Base-by-base conservation (phyloP, 192 early-diverging fungal genomes). In the Gaertneriomyces semiglobifer region DNA sequence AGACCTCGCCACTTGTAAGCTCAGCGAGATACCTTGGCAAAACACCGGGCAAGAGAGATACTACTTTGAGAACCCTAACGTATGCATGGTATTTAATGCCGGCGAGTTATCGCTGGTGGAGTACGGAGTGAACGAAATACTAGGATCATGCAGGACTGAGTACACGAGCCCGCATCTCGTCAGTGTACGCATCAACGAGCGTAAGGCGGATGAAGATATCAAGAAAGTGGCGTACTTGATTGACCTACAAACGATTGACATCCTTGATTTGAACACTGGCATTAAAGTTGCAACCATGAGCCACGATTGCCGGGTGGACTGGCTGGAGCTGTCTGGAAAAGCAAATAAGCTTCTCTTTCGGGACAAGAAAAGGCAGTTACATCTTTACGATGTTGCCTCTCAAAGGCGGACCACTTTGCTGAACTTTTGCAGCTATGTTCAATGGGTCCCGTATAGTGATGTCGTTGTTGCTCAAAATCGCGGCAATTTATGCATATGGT, bases 41-140 rank as follows among this genome's bases (percentile, higher is more conserved):
- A 77, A 79, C 1, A 74, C 70, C 51, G 80, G 78, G 0, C 66
- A 77, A 53, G 85, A 87, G 60, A 82, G 81, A 66, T 87, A 82
- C 58, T 80, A 82, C 60, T 87, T 87, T 66, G 84, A 86, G 44
- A 82, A 87, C 65, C 69, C 82, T 1, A 68, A 79, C 12, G 80
- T 86, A 4, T 87, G 85, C 60, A 84, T 87, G 84, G 83, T 87
- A 2, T 87, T 87, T 64, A 87, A 86, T 45, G 83, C 82, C 19
- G 85, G 85, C 12, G 85, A 87, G 53, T 72, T 87, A 4, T 79
- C 82, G 56, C 67, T 87, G 7, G 76, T 87, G 41, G 85, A 87
- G 65, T 87, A 87, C 69, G 85, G 85, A 20, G 82, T 87, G 16
- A 87, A 87, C 69, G 85, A 87, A 50, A 74, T 84, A 25, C 62